Evolutionary conservation across 2,329 filamentous ascomycete genomes (phyloP).

Genomic region (Cadophora sp.): DNA sequence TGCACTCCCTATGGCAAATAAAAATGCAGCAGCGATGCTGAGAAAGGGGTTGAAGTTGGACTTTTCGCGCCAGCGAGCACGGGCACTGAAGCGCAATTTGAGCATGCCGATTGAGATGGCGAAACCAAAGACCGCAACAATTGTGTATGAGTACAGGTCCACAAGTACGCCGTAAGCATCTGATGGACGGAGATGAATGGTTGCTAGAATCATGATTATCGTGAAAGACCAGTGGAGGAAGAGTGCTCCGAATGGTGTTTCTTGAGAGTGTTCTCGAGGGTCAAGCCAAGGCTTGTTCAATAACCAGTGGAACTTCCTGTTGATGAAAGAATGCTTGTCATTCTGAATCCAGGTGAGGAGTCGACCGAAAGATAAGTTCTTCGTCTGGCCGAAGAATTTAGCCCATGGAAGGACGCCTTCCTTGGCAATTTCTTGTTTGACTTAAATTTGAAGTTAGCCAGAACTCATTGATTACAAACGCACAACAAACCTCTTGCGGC

Average conservation of each 20-base stretch:
- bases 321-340: constrained; percentile 17
- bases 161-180: constrained; percentile 20
- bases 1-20: neutral
- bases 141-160: constrained; percentile 11
- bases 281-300: constrained; percentile 29
- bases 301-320: constrained; percentile 20
- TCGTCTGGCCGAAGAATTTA: constrained; percentile 52
- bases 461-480: neutral
- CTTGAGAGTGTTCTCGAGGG: constrained; percentile 41
- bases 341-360: neutral
- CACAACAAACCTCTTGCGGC: constrained; percentile 49
- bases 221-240: constrained; percentile 23
- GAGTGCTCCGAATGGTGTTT: constrained; percentile 24
- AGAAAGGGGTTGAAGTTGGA: constrained; percentile 4
- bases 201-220: constrained; percentile 20
- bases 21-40: constrained; percentile 4
- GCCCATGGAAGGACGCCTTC: constrained; percentile 56
- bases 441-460: constrained; percentile 31
- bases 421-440: constrained; percentile 68
- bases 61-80: constrained; percentile 8
- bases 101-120: constrained; percentile 14
- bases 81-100: constrained; percentile 1
- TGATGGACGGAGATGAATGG: constrained; percentile 20
- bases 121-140: constrained; percentile 16
- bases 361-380: constrained; percentile 10